Evolutionary conservation across 2,329 filamentous ascomycete genomes (phyloP), one percentile per base, ranked within the genome.

Genomic region (Proliferodiscus dingleyae): DNA sequence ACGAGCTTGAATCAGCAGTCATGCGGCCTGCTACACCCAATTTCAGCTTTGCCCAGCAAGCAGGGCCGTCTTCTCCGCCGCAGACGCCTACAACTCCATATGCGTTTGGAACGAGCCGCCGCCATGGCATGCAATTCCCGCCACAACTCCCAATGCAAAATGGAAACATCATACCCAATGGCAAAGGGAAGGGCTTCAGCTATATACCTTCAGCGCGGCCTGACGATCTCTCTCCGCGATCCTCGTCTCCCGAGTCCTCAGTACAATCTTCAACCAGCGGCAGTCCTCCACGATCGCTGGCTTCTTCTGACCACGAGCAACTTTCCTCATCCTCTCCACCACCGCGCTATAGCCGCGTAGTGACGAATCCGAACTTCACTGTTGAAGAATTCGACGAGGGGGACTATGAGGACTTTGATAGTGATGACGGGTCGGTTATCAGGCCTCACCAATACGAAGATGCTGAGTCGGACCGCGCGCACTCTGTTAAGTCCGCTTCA

Each of bases 61-160:
- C 64, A 53, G 65, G 68, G 46, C 71, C 69, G 43, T 68, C 71
- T 45, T 74, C 72, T 56, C 72, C 71, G 51, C 71, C 71, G 32
- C 69, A 71, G 40, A 73, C 71, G 32, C 72, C 71, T 41, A 71
- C 68, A 32, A 62, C 65, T 28, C 49, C 55, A 5, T 65, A 66
- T 45, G 57, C 60, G 32, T 43, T 46, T 30, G 26, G 26, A 13
- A 56, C 53, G 22, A 55, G 41, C 26, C 53, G 55, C 8, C 54
- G 55, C 9, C 46, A 58, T 45, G 53, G 56, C 15, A 58, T 61
- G 44, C 53, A 53, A 22, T 58, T 60, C 39, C 41, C 43, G 36
- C 36, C 41, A 29, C 45, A 50, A 55, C 64, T 56, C 57, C 64
- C 46, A 55, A 59, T 46, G 10, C 49, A 64, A 37, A 66, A 68